Evolutionary conservation across 2,329 filamentous ascomycete genomes (phyloP), one percentile per base, ranked within the genome.

Genomic region (Fusarium sp.): DNA sequence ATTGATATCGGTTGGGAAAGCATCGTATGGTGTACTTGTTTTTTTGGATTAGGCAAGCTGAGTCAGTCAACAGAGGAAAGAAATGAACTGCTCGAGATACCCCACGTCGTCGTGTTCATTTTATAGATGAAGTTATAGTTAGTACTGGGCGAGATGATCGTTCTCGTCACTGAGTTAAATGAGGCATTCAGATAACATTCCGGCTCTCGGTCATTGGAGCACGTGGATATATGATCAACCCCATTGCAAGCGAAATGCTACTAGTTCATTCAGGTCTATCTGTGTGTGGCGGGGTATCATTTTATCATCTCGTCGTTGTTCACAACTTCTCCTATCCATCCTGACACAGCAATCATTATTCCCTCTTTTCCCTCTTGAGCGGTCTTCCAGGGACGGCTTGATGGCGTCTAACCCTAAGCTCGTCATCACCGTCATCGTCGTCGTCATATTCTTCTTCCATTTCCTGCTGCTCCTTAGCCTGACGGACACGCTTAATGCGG

Each of bases 401-500:
- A 11, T 75, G 67, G 39, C 70, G 61, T 56, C 66, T 72, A 43
- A 77, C 54, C 50, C 57, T 58, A 20, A 76, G 50, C 3, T 76
- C 72, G 29, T 72, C 49, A 15, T 72, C 64, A 14, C 52, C 69
- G 13, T 74, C 68, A n/a, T 49, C 66, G 2, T 71, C 64, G 3
- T 68, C 69, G 0, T 72, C 67, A 1, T 77, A 74, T 3, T 77
- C 74, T 3, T 76, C 72, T 6, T 77, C 75, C 37, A 84, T 79
- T n/a, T 80, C 77, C n/a, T 81, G 77, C 18, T 78, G 76, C 60
- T 77, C 76, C 54, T 80, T 80, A 4, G 79, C 78, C 47, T 82
- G 79, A 58, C 82, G 80, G 10, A 83, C 80, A 9, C 88, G 85
- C 75, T 85, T 81, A 53, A 91, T 87, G 69, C 84, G 84, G 37